These are phyloP conservation scores for Decorospora gaudefroyi DNA, from an alignment of 2,329 filamentous ascomycete genomes.

Conservation along the genomic window DNA sequence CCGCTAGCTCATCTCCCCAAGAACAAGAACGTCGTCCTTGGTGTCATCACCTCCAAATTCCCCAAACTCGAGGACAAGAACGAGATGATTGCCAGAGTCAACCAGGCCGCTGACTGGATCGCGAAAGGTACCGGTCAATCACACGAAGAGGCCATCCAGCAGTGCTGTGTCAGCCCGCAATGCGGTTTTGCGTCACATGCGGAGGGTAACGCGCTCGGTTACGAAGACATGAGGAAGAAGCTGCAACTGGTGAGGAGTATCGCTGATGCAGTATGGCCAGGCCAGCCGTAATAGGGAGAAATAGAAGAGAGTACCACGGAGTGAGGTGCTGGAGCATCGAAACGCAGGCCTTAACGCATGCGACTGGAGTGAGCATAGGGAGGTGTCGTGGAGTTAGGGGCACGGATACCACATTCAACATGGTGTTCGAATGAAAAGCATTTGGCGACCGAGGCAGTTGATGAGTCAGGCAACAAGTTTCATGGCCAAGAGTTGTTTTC, in stretches of 20 bases:
- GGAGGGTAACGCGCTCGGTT: conserved; percentile 69
- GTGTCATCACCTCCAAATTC: conserved; percentile 55
- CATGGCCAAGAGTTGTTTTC: conserved; percentile 2
- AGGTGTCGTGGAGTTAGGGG: conserved; percentile 9
- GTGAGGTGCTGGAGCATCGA: background rate
- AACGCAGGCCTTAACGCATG: background rate
- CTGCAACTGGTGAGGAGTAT: conserved; percentile 70
- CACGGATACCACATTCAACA: conserved; percentile 37
- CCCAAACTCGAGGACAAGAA: conserved; percentile 53
- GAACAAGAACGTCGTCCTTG: conserved; percentile 55
- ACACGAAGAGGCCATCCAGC: conserved; percentile 68
- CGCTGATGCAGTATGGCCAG: conserved; percentile 73
- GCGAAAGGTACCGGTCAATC: conserved; percentile 68
- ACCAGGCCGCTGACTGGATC: conserved; percentile 65
- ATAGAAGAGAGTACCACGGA: conserved; percentile 2
- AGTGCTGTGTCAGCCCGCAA: conserved; percentile 55
- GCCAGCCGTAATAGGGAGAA: conserved; percentile 49
- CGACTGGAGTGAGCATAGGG: conserved; percentile 8
- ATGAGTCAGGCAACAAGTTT: background rate
- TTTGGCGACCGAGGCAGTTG: conserved; percentile 8
- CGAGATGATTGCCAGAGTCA: conserved; percentile 54
- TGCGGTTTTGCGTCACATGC: conserved; percentile 67
- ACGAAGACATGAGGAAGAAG: conserved; percentile 75
- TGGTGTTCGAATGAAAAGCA: conserved; percentile 20
- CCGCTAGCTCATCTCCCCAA: conserved; percentile 52